These are phyloP conservation scores for Exutisphaerella laricina DNA, from an alignment of 2,329 filamentous ascomycete genomes.

Conservation along the genomic window DNA sequence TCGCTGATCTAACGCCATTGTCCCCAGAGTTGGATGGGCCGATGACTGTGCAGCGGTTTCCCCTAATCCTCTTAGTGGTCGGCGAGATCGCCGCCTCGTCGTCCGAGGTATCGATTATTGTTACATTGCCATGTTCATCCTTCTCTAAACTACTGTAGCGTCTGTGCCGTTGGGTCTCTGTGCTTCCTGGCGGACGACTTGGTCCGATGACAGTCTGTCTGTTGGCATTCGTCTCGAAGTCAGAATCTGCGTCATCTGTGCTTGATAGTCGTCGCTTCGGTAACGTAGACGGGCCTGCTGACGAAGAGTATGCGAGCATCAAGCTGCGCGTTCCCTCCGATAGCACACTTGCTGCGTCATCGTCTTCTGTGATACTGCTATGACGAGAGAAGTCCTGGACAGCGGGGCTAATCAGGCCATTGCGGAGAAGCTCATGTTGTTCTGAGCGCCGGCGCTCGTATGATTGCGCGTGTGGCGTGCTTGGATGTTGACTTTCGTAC, in stretches of 20 bases:
- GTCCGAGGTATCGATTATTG: constrained; percentile 10
- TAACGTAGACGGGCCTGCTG: constrained; percentile 3
- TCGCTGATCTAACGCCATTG: constrained; percentile 3
- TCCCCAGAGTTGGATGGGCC: constrained; percentile 6
- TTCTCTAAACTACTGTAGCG: constrained; percentile 19
- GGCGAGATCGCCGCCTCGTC: neutral
- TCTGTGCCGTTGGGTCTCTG: constrained; percentile 12
- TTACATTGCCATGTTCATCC: constrained; percentile 13
- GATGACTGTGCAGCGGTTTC: constrained; percentile 19
- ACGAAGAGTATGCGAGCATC: constrained; percentile 21
- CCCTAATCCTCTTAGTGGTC: constrained; percentile 6
- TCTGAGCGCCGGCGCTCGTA: constrained; percentile 16
- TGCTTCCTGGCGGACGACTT: neutral
- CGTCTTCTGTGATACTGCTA: constrained; percentile 6
- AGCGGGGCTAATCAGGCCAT: constrained; percentile 13
- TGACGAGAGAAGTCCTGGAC: constrained; percentile 11
- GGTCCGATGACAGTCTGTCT: constrained; percentile 20
- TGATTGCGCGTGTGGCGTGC: constrained; percentile 5
- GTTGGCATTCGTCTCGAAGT: constrained; percentile 12
- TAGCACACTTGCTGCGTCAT: constrained; percentile 16
- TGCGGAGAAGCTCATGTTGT: constrained; percentile 15
- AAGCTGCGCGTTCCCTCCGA: constrained; percentile 20
- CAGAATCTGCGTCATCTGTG: constrained; percentile 11
- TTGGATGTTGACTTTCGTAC: constrained; percentile 19
- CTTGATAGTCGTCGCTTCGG: constrained; percentile 6